Evolutionary conservation across 768 basidiomycete species (phyloP), one percentile per base, ranked within the genome.

Genomic region (Astraeus odoratus): DNA sequence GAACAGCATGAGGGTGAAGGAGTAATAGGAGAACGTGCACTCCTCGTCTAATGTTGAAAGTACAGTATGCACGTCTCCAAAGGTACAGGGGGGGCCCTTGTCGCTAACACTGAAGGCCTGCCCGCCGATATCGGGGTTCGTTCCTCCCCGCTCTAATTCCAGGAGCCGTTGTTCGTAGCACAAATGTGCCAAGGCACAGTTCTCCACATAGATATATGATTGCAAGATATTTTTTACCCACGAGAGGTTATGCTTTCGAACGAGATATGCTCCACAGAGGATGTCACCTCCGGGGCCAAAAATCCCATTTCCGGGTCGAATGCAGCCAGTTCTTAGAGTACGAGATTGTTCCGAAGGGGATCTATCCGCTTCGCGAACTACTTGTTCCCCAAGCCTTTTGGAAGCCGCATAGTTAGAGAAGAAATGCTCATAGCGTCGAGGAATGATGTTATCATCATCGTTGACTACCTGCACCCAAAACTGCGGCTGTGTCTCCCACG

Each of bases 341-440:
- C 48, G 46, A 34, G 48, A 16, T 66, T 56, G 15, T 12, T 48
- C 59, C 3, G 66, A 63, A 2, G 53, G 47, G n/a, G 65, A 57
- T 47, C 63, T 43, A 65, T 76, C 52, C 60, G 76, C 59, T 51
- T 55, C 51, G 43, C 74, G 64, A 10, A 80, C 75, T 9, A 60
- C 55, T 27, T 50, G 51, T 57, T 89, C 86, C 1, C 76, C 85
- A 22, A 67, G 61, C 7, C 66, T 54, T 57, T 89, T 89, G 31
- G 81, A 77, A 19, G 67, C 74, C 0, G 86, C 83, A 46, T 89
- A 89, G 57, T 88, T 89, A 10, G 86, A 88, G 63, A 86, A 87
- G 58, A 80, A 83, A 10, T 81, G 69, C 12, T 73, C 63, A 51
- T 84, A 81, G 4, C 57, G 64, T 53, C 68, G 74, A 8, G 82